A percentile compares a stretch with the other conserved stretches of the same genome.
These are phyloP conservation scores for Quambalaria eucalypti DNA, from an alignment of 1,284 basidiomycete genomes.

Conservation along the genomic window DNA sequence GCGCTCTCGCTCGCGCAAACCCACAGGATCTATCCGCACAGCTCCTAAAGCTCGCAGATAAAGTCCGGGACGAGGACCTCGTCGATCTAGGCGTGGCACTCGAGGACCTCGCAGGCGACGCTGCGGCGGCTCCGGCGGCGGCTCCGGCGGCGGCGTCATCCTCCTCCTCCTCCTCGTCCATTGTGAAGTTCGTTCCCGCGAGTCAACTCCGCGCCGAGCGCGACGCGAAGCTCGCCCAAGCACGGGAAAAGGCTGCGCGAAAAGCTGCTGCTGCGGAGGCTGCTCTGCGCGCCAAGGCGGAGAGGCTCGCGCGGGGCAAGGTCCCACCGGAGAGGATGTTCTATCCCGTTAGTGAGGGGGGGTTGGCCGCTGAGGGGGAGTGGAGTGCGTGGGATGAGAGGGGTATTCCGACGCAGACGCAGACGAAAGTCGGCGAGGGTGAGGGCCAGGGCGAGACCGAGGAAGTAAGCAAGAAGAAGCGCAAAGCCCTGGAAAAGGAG, in stretches of 20 bases:
- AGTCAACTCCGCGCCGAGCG: conserved; percentile 71
- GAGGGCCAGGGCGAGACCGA: conserved; percentile 67
- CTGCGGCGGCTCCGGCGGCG: too few species aligned
- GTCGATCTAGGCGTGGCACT: conserved; percentile 87
- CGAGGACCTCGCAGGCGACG: conserved; percentile 68
- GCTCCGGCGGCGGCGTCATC: too few species aligned
- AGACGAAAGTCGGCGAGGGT: too few species aligned
- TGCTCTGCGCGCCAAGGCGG: conserved; percentile 63
- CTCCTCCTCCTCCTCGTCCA: too few species aligned
- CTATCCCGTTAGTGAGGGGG: conserved; percentile 46
- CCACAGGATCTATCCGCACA: neutral
- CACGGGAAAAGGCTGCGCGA: conserved; percentile 68
- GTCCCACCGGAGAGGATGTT: conserved; percentile 70
- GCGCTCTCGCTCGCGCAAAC: conserved; percentile 63
- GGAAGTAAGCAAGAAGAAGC: conserved; percentile 71
- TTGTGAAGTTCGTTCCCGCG: conserved; percentile 84
- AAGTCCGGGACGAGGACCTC: conserved; percentile 78
- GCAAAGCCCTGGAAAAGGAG: conserved; percentile 74
- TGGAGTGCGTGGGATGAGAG: conserved; percentile 73
- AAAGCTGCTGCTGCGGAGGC: conserved; percentile 67
- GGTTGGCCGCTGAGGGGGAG: conserved; percentile 40
- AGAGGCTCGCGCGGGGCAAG: conserved; percentile 75
- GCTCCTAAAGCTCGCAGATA: conserved; percentile 54
- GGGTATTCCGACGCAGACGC: conserved; percentile 79
- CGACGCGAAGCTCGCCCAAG: conserved; percentile 75